Evolutionary conservation across 192 early-diverging fungal species (phyloP).

Genomic region (Coemansia sp.): DNA sequence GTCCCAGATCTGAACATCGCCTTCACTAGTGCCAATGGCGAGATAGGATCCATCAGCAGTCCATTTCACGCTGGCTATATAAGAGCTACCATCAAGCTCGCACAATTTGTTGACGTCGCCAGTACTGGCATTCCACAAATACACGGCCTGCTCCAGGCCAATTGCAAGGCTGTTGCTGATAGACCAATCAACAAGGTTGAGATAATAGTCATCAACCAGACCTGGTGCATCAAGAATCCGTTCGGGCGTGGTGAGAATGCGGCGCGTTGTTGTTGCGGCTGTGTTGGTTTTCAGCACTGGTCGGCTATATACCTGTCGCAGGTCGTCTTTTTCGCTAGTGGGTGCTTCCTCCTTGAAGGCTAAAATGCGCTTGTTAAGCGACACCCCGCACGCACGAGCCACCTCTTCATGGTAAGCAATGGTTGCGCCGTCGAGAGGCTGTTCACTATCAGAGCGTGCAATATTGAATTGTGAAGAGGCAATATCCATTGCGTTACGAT

Average conservation of each 20-base stretch:
- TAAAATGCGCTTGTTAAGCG: slow-evolving; percentile 78
- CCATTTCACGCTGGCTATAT: slow-evolving; percentile 80
- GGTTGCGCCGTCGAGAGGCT: slow-evolving; percentile 52
- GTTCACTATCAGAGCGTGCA: slow-evolving; percentile 40
- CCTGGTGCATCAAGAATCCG: slow-evolving; percentile 87
- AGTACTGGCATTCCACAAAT: slow-evolving; percentile 84
- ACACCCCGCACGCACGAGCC: slow-evolving; percentile 77
- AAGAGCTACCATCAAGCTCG: slow-evolving; percentile 49
- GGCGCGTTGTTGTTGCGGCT: slow-evolving; percentile 48
- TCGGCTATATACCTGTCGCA: slow-evolving; percentile 59
- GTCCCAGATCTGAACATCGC: slow-evolving; percentile 92
- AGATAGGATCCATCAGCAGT: slow-evolving; percentile 63
- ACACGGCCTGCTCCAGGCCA: slow-evolving; percentile 82
- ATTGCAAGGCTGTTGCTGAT: slow-evolving; percentile 78
- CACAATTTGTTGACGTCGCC: slow-evolving; percentile 59
- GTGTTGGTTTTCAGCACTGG: slow-evolving; percentile 28
- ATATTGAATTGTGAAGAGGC: slow-evolving; percentile 73
- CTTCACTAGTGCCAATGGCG: slow-evolving; percentile 72
- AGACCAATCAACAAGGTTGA: slow-evolving; percentile 95
- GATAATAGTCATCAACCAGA: slow-evolving; percentile 90
- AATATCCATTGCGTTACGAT: slow-evolving; percentile 67
- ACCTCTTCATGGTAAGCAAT: slow-evolving; percentile 75
- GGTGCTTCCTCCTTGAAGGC: slow-evolving; percentile 80
- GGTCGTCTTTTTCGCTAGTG: slow-evolving; percentile 54
- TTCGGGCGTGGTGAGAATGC: slow-evolving; percentile 79